Evolutionary conservation across 495 filamentous ascomycete genomes (phyloP).

Genomic region (Jackrogersella multiformis): DNA sequence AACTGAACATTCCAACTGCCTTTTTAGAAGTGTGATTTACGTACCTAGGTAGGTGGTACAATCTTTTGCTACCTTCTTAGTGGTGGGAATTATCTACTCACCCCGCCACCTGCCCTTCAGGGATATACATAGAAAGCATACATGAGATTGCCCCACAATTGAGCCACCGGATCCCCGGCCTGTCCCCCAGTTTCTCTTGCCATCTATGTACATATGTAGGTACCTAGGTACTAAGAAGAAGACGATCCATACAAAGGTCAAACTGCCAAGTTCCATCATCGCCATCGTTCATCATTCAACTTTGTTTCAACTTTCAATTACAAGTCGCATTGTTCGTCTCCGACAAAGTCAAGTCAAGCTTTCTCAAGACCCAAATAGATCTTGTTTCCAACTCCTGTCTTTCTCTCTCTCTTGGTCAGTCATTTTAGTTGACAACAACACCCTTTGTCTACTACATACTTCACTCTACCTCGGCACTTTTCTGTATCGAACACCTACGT

Average conservation of each 20-base stretch:
- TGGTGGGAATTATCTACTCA: background rate
- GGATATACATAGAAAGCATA: background rate
- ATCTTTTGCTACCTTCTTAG: constrained; percentile 2
- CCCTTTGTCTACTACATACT: constrained; percentile 1
- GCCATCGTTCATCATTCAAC: constrained; percentile 3
- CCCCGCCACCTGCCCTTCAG: constrained; percentile 9
- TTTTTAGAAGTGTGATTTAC: too few species aligned
- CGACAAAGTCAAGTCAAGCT: background rate
- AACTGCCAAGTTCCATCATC: constrained; percentile 17
- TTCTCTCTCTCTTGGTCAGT: background rate
- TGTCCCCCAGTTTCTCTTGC: background rate
- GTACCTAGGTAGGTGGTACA: too few species aligned
- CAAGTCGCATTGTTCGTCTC: constrained; percentile 3
- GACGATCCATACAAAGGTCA: constrained; percentile 19
- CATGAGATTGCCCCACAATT: background rate
- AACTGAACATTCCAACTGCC: too few species aligned
- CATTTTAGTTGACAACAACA: background rate
- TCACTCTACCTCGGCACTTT: background rate
- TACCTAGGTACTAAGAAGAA: too few species aligned
- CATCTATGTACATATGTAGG: too few species aligned
- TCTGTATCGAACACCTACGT: background rate
- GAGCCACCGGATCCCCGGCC: constrained; percentile 8
- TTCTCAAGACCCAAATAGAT: background rate
- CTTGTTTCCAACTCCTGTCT: background rate
- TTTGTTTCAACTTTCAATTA: constrained; percentile 11